Evolutionary conservation across 768 basidiomycete species (phyloP).

Genomic region (button mushroom (Agaricus bisporus)): DNA sequence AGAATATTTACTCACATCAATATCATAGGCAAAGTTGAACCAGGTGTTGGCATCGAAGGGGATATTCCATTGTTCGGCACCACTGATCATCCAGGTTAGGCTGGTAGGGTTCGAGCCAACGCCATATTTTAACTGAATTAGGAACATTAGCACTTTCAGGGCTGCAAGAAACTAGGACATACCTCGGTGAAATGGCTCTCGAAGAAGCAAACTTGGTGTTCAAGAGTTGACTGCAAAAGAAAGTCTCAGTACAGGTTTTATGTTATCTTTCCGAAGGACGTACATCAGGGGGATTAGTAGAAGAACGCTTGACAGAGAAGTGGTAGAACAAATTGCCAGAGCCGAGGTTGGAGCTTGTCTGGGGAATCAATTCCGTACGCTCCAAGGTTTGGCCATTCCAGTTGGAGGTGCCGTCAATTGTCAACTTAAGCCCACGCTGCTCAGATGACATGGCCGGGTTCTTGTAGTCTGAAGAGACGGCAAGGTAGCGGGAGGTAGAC

Average conservation of each 20-base stretch:
- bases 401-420: constrained; percentile 46
- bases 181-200: constrained; percentile 62
- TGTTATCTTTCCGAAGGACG: constrained; percentile 12
- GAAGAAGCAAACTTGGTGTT: constrained; percentile 60
- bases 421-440: constrained; percentile 43
- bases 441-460: constrained; percentile 52
- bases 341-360: constrained; percentile 48
- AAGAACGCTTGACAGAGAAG: constrained; percentile 46
- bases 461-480: constrained; percentile 43
- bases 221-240: constrained; percentile 35
- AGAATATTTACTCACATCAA: constrained; percentile 34
- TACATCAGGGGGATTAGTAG: constrained; percentile 49
- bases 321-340: constrained; percentile 56
- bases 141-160: constrained; percentile 2
- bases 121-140: constrained; percentile 47
- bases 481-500: constrained; percentile 48
- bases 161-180: background rate
- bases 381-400: constrained; percentile 50
- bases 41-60: constrained; percentile 46
- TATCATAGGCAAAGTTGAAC: constrained; percentile 66
- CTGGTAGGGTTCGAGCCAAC: constrained; percentile 41
- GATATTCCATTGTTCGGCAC: constrained; percentile 42
- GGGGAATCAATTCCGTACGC: constrained; percentile 36
- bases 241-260: background rate
- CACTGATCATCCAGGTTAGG: constrained; percentile 47